Percentiles rank a stretch among this genome's conserved stretches.
Conservation (phyloP, 768 basidiomycete genomes). For the Pleurotus tuber-regium region DNA sequence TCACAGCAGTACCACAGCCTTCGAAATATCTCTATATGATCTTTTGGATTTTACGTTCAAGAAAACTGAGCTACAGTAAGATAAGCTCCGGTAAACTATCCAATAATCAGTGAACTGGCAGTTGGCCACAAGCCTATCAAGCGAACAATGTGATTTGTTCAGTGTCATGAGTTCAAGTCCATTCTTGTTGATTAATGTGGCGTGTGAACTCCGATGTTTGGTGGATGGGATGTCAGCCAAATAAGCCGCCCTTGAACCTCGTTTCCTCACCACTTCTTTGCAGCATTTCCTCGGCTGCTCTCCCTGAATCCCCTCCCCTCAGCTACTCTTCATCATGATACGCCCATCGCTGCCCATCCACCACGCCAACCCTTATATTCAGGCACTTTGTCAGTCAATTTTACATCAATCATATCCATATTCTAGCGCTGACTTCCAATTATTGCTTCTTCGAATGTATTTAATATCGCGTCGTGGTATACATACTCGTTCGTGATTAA, state of each 20-base stretch:
- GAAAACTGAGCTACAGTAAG: neutral
- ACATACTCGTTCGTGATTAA: neutral
- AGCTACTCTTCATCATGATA: conserved; percentile 29
- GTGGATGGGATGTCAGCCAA: neutral
- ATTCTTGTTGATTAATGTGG: conserved; percentile 6
- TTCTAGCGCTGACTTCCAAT: conserved; percentile 15
- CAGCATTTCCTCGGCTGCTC: neutral
- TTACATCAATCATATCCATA: conserved; percentile 1
- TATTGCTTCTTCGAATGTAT: neutral
- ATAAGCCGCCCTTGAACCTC: conserved; percentile 7
- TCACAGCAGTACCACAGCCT: conserved; percentile 35
- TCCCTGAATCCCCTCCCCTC: conserved; percentile 10
- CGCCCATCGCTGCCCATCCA: conserved; percentile 52
- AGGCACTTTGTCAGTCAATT: conserved; percentile 31
- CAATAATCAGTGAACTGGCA: too few relatives aligned
- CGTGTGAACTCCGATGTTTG: conserved; percentile 3
- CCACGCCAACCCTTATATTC: conserved; percentile 50
- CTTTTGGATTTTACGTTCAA: neutral
- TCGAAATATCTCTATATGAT: neutral
- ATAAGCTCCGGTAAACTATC: neutral
- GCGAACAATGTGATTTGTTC: neutral
- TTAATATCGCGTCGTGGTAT: neutral
- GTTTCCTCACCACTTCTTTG: conserved; percentile 9
- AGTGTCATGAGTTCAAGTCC: neutral
- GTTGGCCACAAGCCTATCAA: neutral